Conservation (phyloP, 2,329 filamentous ascomycete species). For the Cucurbitaria berberidis region DNA sequence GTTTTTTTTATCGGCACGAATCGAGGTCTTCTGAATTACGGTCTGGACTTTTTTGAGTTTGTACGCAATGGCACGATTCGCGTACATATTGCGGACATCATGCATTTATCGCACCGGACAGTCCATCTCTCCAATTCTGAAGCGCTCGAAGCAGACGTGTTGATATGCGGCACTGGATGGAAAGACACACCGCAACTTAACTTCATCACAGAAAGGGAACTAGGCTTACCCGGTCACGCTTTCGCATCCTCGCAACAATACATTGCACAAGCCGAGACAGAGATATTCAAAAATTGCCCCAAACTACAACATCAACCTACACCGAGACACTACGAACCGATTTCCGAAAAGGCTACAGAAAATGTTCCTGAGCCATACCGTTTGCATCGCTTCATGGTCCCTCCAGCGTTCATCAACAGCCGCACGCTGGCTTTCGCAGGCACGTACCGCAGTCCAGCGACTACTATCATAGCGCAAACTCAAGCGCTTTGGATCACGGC, state of each 20-base stretch:
- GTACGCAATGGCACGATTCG: constrained; percentile 60
- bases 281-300: constrained; percentile 62
- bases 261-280: constrained; percentile 51
- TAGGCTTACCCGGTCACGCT: constrained; percentile 33
- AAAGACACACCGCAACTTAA: constrained; percentile 59
- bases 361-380: constrained; percentile 46
- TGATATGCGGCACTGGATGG: constrained; percentile 66
- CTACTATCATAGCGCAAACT: constrained; percentile 43
- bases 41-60: constrained; percentile 62
- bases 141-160: constrained; percentile 54
- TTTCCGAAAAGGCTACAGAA: constrained; percentile 8
- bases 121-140: constrained; percentile 59
- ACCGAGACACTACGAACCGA: constrained; percentile 11
- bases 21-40: constrained; percentile 66
- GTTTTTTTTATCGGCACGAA: constrained; percentile 61
- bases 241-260: constrained; percentile 8
- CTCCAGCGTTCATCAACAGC: constrained; percentile 38
- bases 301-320: constrained; percentile 60
- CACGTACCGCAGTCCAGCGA: constrained; percentile 47
- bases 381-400: constrained; percentile 53
- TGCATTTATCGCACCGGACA: constrained; percentile 52
- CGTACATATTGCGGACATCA: constrained; percentile 63
- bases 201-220: constrained; percentile 49
- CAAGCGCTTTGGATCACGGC: constrained; percentile 61
- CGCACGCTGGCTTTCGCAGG: constrained; percentile 52